A percentile compares a stretch with the other conserved stretches of the same genome.
Conservation (phyloP, 2,329 filamentous ascomycete genomes). For the Pseudogymnoascus sp. region DNA sequence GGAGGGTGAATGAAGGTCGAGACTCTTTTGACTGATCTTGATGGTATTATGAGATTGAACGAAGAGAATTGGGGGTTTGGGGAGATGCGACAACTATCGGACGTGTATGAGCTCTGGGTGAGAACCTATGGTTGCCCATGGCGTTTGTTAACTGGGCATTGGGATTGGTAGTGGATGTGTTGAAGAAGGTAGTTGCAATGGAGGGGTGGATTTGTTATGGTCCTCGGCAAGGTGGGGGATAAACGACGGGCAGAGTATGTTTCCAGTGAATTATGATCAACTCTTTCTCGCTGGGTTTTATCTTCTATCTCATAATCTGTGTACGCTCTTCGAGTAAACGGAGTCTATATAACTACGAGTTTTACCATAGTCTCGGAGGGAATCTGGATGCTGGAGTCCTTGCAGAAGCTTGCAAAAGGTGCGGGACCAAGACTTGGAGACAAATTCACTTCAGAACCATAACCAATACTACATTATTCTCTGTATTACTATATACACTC, state of each 20-base stretch:
- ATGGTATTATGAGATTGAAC: neutral
- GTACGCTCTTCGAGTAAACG: neutral
- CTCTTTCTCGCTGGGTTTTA: neutral
- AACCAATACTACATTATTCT: neutral
- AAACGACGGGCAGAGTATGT: neutral
- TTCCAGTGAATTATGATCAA: neutral
- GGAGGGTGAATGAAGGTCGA: neutral
- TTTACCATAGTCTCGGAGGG: neutral
- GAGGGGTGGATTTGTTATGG: neutral
- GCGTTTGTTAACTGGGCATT: neutral
- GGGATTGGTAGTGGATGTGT: neutral
- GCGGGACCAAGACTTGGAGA: neutral
- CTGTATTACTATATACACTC: neutral
- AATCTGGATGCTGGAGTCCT: neutral
- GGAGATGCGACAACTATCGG: neutral
- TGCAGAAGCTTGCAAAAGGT: neutral
- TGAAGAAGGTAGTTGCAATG: neutral
- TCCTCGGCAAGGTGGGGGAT: neutral
- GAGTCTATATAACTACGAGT: neutral
- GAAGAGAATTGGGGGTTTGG: neutral
- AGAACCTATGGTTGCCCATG: neutral
- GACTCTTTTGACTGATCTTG: neutral
- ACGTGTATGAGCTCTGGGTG: too few species aligned
- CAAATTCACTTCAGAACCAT: neutral
- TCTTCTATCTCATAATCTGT: neutral